phyloP scores from a whole-genome alignment of 2,329 filamentous ascomycete genomes.

The Xylaria sp. region DNA sequence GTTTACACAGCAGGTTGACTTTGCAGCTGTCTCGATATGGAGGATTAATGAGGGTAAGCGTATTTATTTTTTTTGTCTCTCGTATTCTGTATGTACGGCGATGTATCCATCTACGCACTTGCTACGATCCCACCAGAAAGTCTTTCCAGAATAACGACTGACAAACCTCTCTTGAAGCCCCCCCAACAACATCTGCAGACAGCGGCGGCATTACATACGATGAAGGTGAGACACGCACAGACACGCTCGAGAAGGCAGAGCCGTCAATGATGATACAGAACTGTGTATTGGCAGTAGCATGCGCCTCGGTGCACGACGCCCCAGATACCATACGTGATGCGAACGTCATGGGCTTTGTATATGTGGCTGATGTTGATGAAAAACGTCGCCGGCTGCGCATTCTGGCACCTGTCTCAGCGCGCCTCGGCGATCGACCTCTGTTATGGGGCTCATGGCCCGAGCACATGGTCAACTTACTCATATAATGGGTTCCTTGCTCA shows the following conservation, averaged over 20 bases:
- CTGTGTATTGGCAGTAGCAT: conserved; percentile 85
- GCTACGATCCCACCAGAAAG: background rate
- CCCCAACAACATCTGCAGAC: conserved; percentile 29
- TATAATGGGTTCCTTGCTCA: conserved; percentile 16
- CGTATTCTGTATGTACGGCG: background rate
- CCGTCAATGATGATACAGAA: conserved; percentile 78
- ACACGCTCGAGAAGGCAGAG: conserved; percentile 68
- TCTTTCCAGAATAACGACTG: conserved; percentile 12
- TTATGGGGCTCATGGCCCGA: conserved; percentile 90
- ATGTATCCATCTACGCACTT: background rate
- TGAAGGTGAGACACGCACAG: conserved; percentile 44
- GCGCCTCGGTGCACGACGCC: conserved; percentile 74
- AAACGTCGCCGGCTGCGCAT: conserved; percentile 82
- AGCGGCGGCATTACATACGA: conserved; percentile 28
- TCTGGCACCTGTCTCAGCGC: conserved; percentile 83
- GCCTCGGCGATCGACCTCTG: conserved; percentile 81
- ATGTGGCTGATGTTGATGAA: conserved; percentile 90
- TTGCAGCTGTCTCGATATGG: conserved; percentile 78
- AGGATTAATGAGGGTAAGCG: conserved; percentile 69
- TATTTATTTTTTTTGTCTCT: background rate
- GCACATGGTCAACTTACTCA: conserved; percentile 78
- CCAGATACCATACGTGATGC: conserved; percentile 80
- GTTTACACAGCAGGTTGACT: conserved; percentile 85
- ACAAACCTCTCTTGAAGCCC: conserved; percentile 3
- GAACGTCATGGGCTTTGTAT: conserved; percentile 90